Conservation (phyloP, 805 yeast genomes). For the Candida khao-thaluensis region DNA sequence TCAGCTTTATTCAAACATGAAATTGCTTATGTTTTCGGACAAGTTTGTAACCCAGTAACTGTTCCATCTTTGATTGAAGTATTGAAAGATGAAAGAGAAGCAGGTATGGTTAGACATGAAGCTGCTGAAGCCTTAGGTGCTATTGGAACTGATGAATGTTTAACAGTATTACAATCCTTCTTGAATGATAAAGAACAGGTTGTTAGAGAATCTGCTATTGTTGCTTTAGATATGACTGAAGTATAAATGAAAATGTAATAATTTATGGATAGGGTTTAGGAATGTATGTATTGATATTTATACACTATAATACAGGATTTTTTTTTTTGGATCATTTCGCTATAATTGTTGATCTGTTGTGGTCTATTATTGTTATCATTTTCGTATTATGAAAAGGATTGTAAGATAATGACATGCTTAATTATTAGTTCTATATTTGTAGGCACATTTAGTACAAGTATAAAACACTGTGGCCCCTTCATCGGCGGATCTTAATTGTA, state of each 20-base stretch:
- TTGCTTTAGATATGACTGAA: slow-evolving; percentile 97
- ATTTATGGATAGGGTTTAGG: slow-evolving; percentile 1
- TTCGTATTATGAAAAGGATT: too few relatives aligned
- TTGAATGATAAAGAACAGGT: slow-evolving; percentile 81
- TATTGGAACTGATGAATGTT: slow-evolving; percentile 92
- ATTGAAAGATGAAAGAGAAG: slow-evolving; percentile 73
- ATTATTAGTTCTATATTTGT: slow-evolving; percentile 92
- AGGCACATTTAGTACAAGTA: slow-evolving; percentile 91
- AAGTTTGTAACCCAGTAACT: slow-evolving; percentile 87
- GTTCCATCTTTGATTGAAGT: slow-evolving; percentile 86
- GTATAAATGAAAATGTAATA: slow-evolving; percentile 56
- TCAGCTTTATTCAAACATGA: slow-evolving; percentile 96
- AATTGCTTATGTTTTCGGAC: slow-evolving; percentile 98
- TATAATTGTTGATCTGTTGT: too few relatives aligned
- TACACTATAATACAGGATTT: slow-evolving; percentile 8
- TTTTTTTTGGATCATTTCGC: background rate
- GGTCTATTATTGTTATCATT: too few relatives aligned
- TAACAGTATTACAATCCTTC: slow-evolving; percentile 80
- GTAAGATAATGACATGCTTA: slow-evolving; percentile 29
- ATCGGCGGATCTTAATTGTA: slow-evolving; percentile 96
- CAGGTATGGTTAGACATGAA: slow-evolving; percentile 99
- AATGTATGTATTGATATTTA: slow-evolving; percentile 7
- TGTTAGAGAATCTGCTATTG: slow-evolving; percentile 95
- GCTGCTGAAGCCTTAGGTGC: slow-evolving; percentile 99
- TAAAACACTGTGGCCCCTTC: slow-evolving; percentile 99